A percentile compares a stretch with the other conserved stretches of the same genome.
These are phyloP conservation scores for Dissoconium aciculare DNA, from an alignment of 2,329 filamentous ascomycete genomes.

Conservation along the genomic window DNA sequence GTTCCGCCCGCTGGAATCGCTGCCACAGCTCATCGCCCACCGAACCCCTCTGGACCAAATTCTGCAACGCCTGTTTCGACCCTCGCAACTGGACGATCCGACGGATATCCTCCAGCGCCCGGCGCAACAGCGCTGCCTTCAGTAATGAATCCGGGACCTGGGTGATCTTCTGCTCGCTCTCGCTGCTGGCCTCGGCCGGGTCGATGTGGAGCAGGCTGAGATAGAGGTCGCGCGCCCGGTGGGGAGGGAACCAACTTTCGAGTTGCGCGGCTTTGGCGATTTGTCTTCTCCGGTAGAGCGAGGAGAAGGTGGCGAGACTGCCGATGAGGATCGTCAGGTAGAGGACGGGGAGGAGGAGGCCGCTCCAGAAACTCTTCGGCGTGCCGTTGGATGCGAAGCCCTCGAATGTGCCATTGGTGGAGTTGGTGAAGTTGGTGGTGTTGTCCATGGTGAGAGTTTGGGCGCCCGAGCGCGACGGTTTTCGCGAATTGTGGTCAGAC, in stretches of 20 bases:
- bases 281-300: slow-evolving; percentile 85
- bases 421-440: slow-evolving; percentile 15
- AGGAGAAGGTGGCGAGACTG: slow-evolving; percentile 82
- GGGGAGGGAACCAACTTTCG: slow-evolving; percentile 84
- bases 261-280: slow-evolving; percentile 64
- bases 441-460: slow-evolving; percentile 16
- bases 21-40: slow-evolving; percentile 95
- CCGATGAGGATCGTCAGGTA: slow-evolving; percentile 80
- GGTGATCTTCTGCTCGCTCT: slow-evolving; percentile 48
- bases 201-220: slow-evolving; percentile 76
- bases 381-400: slow-evolving; percentile 9
- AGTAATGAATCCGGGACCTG: slow-evolving; percentile 69
- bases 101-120: slow-evolving; percentile 84
- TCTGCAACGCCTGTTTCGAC: slow-evolving; percentile 74
- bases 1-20: slow-evolving; percentile 78
- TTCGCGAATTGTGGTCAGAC: no score
- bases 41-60: slow-evolving; percentile 73
- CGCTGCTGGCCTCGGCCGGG: slow-evolving; percentile 27
- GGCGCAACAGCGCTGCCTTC: slow-evolving; percentile 72
- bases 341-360: slow-evolving; percentile 71
- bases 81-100: slow-evolving; percentile 78
- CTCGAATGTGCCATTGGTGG: slow-evolving; percentile 15
- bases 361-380: slow-evolving; percentile 46
- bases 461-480: no score
- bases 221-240: slow-evolving; percentile 89